Base-by-base conservation (phyloP, 2,329 filamentous ascomycete genomes). In the Elsinoe ampelina region DNA sequence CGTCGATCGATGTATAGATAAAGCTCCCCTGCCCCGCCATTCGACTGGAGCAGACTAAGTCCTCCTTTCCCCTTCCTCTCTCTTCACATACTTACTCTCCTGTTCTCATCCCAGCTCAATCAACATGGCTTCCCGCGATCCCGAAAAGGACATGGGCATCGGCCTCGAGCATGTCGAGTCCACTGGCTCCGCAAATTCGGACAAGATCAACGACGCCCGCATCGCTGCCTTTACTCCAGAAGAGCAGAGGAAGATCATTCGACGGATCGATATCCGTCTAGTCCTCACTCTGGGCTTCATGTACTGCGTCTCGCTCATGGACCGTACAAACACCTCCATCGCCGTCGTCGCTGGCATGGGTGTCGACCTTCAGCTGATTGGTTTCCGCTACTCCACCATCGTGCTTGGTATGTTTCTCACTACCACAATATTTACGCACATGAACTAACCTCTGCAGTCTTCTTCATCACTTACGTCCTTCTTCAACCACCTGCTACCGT, bases 241-340 rank as follows among this genome's bases (percentile, higher is more conserved):
- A 11, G 82, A 90, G 68, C 80, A 86, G 70, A 79, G 72, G 65
- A 76, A 70, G 22, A 89, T 92, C 64, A 80, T 89, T 38, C 77
- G 77, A 58, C 80, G 81, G 8, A 75, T 92, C 61, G 88, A 93
- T 68, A 73, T 70, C 15, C 68, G 73, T 36, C 65, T 75, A 15
- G 72, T 76, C 26, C 62, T 70, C 5, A 75, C 70, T 0, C 68
- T 74, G 2, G 73, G 73, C 11, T 62, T 64, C 61, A 79, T 89
- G 72, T 91, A 91, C 70, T 88, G 85, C 67, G 77, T 88, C 63
- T 85, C 80, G 61, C 72, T 92, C 58, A 87, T 92, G 82, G 88
- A 93, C 66, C 77, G 88, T 22, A 89, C 85, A 1, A 92, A 92
- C 69, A 72, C 91, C 67, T 81, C 81, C n/a, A 76, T 81, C 19